phyloP scores from a whole-genome alignment of 306 rosid species.

The Gastrolobium bilobum region DNA sequence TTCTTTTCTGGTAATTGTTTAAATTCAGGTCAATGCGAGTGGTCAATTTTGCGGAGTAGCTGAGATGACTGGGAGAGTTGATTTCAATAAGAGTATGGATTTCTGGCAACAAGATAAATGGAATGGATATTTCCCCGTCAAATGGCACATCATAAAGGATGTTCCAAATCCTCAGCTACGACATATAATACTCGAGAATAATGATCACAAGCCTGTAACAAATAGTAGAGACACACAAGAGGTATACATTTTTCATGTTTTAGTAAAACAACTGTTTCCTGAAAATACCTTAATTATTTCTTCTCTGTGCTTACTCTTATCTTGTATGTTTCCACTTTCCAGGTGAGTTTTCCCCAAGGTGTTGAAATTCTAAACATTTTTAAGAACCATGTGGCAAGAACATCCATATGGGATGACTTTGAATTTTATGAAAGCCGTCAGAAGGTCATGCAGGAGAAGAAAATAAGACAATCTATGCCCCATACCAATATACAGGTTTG shows the following conservation, averaged over 20 bases:
- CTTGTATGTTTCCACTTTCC: conserved; percentile 51
- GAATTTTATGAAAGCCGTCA: conserved; percentile 86
- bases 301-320: conserved; percentile 28
- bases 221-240: conserved; percentile 94
- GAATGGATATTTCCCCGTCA: conserved; percentile 87
- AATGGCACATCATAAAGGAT: conserved; percentile 88
- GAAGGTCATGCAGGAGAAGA: conserved; percentile 78
- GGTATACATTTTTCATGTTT: conserved; percentile 52
- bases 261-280: neutral
- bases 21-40: conserved; percentile 84
- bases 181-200: conserved; percentile 82
- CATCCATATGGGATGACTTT: conserved; percentile 82
- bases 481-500: conserved; percentile 60
- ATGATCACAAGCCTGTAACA: conserved; percentile 87
- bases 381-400: conserved; percentile 63
- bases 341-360: conserved; percentile 75
- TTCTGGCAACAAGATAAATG: conserved; percentile 97
- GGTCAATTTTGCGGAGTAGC: conserved; percentile 95
- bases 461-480: conserved; percentile 59
- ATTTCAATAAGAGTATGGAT: conserved; percentile 80
- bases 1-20: conserved; percentile 28
- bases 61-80: conserved; percentile 85
- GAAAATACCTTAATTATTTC: neutral
- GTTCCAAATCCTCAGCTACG: conserved; percentile 82
- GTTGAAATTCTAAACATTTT: conserved; percentile 70